Evolutionary conservation across 2,329 filamentous ascomycete species (phyloP), one percentile per base, ranked within the genome.

Genomic region (Sarocladiaceae sp.): DNA sequence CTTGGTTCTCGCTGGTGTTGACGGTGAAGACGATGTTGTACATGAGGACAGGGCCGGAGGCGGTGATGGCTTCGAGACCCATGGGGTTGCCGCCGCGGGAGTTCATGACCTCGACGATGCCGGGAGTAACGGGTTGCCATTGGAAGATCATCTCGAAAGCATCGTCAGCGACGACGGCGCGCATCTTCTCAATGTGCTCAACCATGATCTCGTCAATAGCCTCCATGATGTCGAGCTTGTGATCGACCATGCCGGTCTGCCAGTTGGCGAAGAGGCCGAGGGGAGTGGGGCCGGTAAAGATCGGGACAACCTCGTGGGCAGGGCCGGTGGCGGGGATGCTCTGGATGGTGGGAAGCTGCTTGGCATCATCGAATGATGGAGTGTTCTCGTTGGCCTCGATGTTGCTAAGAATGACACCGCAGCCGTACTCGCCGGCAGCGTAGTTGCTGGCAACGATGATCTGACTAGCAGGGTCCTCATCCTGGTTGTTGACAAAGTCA

Each of bases 11-110:
- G 1, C 64, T 65, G 2, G 68, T 71, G 55, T 67, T 66, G 13
- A 70, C 62, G n/a, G 67, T 70, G 15, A 72, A 57, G 26, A 66
- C 62, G 13, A 66, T 60, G 25, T 72, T 65, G 67, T 68, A 72
- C 51, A 65, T 61, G 31, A 64, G 53, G 3, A 64, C 61, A 8
- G 68, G 67, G 11, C 47, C 47, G 62, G 58, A 29, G 47, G 47
- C 31, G 20, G 26, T n/a, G n/a, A 63, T 54, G 2, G 58, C 54
- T 7, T 64, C 56, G 4, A 72, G 55, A 2, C 66, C 68, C 2
- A 72, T 58, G 1, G 67, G 55, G 50, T 72, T 73, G 22, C 49
- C 49, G 23, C 49, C 49, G 8, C 35, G 35, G 20, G 52, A 37
- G 5, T 51, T 40, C 18, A 57, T 57, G 50, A 64, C 56, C 11